These are phyloP conservation scores for Podila horticola DNA, from an alignment of 192 early-diverging fungal species.

Conservation along the genomic window DNA sequence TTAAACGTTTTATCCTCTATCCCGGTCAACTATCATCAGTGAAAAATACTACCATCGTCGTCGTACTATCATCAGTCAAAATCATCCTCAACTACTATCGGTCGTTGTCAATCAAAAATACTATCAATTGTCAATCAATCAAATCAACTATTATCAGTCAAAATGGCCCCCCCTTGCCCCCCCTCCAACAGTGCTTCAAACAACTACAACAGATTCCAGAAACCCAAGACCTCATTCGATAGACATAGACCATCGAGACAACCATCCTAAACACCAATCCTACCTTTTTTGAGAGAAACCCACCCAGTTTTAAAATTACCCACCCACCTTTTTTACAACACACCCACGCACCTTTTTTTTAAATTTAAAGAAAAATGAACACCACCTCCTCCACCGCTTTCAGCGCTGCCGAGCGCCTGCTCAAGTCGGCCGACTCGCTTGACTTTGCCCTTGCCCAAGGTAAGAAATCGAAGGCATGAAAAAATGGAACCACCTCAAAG, in stretches of 20 bases:
- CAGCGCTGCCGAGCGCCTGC: constrained; percentile 25
- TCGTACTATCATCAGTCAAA: constrained; percentile 19
- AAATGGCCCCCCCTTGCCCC: constrained; percentile 38
- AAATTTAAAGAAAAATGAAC: constrained; percentile 9
- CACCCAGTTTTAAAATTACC: constrained; percentile 7
- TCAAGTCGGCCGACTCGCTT: constrained; percentile 42
- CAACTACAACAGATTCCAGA: constrained; percentile 33
- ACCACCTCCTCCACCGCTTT: not conserved
- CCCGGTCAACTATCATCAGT: constrained; percentile 11
- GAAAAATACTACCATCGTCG: constrained; percentile 5
- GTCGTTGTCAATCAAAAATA: not conserved
- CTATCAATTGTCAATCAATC: constrained; percentile 15
- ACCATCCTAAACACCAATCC: constrained; percentile 26
- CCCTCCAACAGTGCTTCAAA: constrained; percentile 19
- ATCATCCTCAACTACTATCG: not conserved
- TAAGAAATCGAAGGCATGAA: not conserved
- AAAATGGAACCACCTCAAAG: too few relatives aligned
- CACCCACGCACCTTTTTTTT: not conserved
- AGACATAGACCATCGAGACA: constrained; percentile 38
- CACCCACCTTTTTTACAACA: not conserved
- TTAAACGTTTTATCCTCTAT: constrained; percentile 26
- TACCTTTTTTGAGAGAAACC: not conserved
- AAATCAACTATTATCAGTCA: not conserved
- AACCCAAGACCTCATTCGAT: constrained; percentile 47
- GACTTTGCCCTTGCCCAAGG: constrained; percentile 33